Evolutionary conservation across 305 asterid species (phyloP).

Genomic region (Fraxinus greggii): DNA sequence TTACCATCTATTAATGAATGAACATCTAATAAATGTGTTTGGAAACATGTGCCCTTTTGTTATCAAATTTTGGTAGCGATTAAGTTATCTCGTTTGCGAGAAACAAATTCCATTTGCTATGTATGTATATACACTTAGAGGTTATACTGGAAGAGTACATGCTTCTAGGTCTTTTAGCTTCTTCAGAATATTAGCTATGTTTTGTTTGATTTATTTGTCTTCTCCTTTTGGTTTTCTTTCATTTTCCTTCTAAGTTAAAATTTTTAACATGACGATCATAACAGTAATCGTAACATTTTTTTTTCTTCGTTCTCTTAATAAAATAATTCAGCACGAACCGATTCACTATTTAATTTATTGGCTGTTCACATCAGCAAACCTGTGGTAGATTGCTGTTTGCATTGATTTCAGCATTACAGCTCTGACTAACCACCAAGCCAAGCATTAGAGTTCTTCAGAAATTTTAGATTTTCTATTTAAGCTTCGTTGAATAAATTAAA

Average conservation of each 20-base stretch:
- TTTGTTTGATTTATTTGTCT: conserved; percentile 1
- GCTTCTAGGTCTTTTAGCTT: neutral
- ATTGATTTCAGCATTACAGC: neutral
- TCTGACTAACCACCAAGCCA: conserved; percentile 1
- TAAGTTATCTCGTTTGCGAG: neutral
- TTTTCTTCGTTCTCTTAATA: neutral
- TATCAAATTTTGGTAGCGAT: neutral
- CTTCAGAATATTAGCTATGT: conserved; percentile 8
- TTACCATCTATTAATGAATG: neutral
- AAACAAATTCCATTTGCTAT: conserved; percentile 8
- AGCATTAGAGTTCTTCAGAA: neutral
- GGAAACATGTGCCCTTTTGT: neutral
- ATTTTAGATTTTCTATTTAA: conserved; percentile 2
- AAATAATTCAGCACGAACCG: neutral
- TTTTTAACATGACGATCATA: neutral
- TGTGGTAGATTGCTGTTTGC: neutral
- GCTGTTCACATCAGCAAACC: neutral
- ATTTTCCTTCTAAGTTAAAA: neutral
- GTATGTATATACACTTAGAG: neutral
- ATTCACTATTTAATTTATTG: neutral
- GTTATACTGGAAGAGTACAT: neutral
- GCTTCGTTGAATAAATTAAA: neutral
- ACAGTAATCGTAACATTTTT: neutral
- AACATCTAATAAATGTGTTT: neutral
- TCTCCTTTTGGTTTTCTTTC: conserved; percentile 6